These are phyloP conservation scores for Wickerhamiella infanticola DNA, from an alignment of 1,139 yeast species.

Conservation along the genomic window DNA sequence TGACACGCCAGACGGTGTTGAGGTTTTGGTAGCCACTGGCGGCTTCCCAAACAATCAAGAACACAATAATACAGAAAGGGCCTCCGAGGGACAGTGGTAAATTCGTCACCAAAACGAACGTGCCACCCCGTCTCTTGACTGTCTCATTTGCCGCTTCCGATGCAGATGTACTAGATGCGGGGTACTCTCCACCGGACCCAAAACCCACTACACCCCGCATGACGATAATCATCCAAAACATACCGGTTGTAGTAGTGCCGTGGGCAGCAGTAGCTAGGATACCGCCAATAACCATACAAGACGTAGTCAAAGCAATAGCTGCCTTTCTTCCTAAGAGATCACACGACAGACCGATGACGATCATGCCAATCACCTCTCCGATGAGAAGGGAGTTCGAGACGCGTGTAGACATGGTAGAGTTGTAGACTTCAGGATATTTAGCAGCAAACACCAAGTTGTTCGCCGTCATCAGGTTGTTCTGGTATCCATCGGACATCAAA, in stretches of 20 bases:
- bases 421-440: conserved; percentile 29
- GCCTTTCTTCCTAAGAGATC: conserved; percentile 43
- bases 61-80: conserved; percentile 55
- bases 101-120: conserved; percentile 52
- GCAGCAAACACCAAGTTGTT: conserved; percentile 34
- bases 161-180: conserved; percentile 53
- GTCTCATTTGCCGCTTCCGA: conserved; percentile 61
- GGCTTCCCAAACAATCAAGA: conserved; percentile 49
- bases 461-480: conserved; percentile 47
- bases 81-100: conserved; percentile 62
- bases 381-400: conserved; percentile 45
- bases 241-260: conserved; percentile 35
- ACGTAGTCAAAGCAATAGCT: conserved; percentile 41
- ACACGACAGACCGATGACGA: conserved; percentile 38
- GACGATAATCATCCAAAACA: conserved; percentile 64
- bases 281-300: conserved; percentile 40
- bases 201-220: conserved; percentile 52
- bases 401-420: conserved; percentile 33
- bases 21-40: conserved; percentile 29
- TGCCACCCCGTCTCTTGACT: conserved; percentile 47
- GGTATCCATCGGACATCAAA: conserved; percentile 47
- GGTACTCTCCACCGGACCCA: conserved; percentile 69
- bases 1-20: conserved; percentile 54
- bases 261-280: conserved; percentile 43
- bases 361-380: conserved; percentile 46